Conservation (phyloP, 2,329 filamentous ascomycete genomes). For the Monosporascus sp. region DNA sequence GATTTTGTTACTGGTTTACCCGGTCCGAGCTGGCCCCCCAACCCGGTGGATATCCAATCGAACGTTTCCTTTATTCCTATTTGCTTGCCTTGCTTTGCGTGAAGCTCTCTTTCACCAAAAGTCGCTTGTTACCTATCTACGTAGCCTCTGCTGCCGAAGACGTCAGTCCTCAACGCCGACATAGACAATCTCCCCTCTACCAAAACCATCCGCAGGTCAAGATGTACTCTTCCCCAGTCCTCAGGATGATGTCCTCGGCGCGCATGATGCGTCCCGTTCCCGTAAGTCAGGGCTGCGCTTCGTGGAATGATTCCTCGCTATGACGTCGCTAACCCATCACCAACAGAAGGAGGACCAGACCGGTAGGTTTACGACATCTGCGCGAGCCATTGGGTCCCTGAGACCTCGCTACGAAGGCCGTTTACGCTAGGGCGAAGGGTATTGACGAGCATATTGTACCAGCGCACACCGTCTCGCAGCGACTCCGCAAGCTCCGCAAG, state of each 20-base stretch:
- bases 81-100: background rate
- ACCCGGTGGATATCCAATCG: background rate
- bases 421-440: conserved; percentile 6
- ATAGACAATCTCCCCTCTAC: conserved; percentile 19
- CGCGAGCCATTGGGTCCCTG: conserved; percentile 12
- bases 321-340: conserved; percentile 32
- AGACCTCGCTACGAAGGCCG: conserved; percentile 5
- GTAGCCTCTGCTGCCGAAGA: conserved; percentile 1
- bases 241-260: conserved; percentile 63
- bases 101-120: background rate
- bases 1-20: background rate
- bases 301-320: conserved; percentile 19
- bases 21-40: background rate
- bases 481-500: conserved; percentile 81
- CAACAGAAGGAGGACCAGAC: conserved; percentile 61
- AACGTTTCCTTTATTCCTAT: background rate
- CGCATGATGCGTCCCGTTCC: conserved; percentile 68
- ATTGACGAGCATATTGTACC: conserved; percentile 13
- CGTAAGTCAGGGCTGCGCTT: conserved; percentile 46
- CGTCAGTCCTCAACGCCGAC: conserved; percentile 6
- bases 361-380: conserved; percentile 46
- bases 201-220: conserved; percentile 23
- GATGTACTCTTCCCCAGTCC: conserved; percentile 62
- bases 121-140: background rate
- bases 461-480: conserved; percentile 98